These are phyloP conservation scores for Phytopythium litorale DNA, from an alignment of 352 stramenopile genomes.

Conservation along the genomic window DNA sequence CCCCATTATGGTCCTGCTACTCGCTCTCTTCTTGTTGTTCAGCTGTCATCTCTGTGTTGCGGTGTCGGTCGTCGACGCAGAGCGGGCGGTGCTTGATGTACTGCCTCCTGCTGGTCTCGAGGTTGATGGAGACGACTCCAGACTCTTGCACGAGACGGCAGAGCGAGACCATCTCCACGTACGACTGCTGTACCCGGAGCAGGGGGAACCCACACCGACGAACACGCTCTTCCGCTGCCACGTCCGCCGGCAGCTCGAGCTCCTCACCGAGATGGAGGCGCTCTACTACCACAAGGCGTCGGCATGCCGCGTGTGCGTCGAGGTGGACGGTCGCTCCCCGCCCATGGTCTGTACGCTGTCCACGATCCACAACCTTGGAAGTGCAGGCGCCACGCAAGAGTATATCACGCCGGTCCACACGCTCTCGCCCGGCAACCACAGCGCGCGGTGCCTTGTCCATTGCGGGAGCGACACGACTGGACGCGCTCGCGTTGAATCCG, in stretches of 20 bases:
- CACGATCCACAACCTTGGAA: not conserved
- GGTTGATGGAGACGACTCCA: not conserved
- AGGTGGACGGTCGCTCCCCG: not conserved
- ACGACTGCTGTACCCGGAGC: conserved; percentile 1
- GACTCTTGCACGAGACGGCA: not conserved
- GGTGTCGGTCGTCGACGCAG: not conserved
- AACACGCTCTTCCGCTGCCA: conserved; percentile 1
- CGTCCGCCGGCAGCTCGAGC: not conserved
- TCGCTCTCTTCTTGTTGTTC: too few species aligned
- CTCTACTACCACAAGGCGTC: not conserved
- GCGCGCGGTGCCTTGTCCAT: not conserved
- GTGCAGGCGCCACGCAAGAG: not conserved
- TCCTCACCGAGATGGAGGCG: not conserved
- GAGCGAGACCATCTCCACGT: not conserved
- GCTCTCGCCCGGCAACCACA: not conserved
- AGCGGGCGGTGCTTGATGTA: not conserved
- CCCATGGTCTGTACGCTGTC: not conserved
- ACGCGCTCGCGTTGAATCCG: not conserved
- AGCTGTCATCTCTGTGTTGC: too few species aligned
- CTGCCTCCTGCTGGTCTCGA: not conserved
- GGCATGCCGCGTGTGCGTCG: not conserved
- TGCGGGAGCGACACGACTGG: not conserved
- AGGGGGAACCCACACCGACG: not conserved
- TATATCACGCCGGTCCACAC: not conserved
- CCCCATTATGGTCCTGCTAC: too few species aligned